Evolutionary conservation across 805 yeast species (phyloP).

Genomic region (Pichia eremophila): DNA sequence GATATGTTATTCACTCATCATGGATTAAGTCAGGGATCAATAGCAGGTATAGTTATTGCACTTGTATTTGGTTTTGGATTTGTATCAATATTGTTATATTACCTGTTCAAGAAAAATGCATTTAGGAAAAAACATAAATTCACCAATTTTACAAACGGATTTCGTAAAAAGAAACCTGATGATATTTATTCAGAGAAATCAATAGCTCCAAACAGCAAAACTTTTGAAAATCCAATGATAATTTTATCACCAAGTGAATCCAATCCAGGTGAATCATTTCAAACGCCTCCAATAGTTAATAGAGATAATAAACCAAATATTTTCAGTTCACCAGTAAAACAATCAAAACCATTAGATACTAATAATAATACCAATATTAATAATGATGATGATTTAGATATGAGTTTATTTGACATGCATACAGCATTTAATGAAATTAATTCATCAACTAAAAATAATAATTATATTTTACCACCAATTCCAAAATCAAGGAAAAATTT

Average conservation of each 20-base stretch:
- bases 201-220: not conserved
- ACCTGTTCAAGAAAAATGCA: constrained; percentile 4
- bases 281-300: constrained; percentile 2
- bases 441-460: not conserved
- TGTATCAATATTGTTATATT: constrained; percentile 9
- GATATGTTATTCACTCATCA: not conserved
- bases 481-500: constrained; percentile 9
- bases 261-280: not conserved
- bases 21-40: constrained; percentile 14
- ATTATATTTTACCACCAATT: constrained; percentile 11
- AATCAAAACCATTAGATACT: not conserved
- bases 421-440: constrained; percentile 8
- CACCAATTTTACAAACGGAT: too few species aligned
- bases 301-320: constrained; percentile 4
- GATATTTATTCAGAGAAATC: not conserved
- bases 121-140: not conserved
- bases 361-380: not conserved
- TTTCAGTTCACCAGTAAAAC: not conserved
- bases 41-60: constrained; percentile 25
- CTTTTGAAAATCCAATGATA: not conserved
- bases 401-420: constrained; percentile 10
- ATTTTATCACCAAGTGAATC: not conserved
- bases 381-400: constrained; percentile 4
- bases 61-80: constrained; percentile 15
- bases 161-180: not conserved